Base-by-base conservation (phyloP, 495 filamentous ascomycete genomes). In the Neurospora intermedia region DNA sequence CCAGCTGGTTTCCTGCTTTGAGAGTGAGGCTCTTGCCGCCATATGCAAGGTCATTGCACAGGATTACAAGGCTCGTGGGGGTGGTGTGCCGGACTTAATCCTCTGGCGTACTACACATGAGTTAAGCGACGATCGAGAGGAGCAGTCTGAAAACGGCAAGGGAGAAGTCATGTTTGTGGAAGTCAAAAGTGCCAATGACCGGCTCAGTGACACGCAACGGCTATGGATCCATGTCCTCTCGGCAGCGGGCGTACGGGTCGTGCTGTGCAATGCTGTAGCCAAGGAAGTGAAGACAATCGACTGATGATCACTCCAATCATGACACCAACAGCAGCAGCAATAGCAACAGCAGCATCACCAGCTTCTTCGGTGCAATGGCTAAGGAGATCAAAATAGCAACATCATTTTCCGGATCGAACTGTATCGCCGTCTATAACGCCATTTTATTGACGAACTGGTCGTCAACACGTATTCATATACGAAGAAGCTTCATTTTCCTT, bases 161-260 rank as follows among this genome's bases (percentile, higher is more conserved):
- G 83, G 83, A 42, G 88, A 91, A 80, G 89, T 94, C 66, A 88
- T 94, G 88, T 97, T 98, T 83, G 87, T 88, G 4, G 94, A 98
- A 82, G 94, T 97, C 69, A 97, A 97, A 86, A 94, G 91, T 74
- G 93, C 94, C 83, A 98, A 97, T 84, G 96, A 99, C 85, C 89
- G 94, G 42, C 84, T 99, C 78, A 97, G 95, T 82, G 96, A 99
- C 86, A 96, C 94, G 43, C 96, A 99, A 82, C 86, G 96, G 75
- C 84, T 99, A 46, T 99, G 96, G 96, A 97, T 98, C 76, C 92
- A 98, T 85, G 93, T 98, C 3, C 83, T 99, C 69, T 89, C 88
- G 6, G 90, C 90, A 3, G 94, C 94, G 4, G 94, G 95, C 1
- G 87, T 99, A 15, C 86, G 83, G 75, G 94, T 98, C 39, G 94